Evolutionary conservation across 345 rosid genomes (phyloP), one percentile per base, ranked within the genome.

Genomic region (Schrenkiella parvula): DNA sequence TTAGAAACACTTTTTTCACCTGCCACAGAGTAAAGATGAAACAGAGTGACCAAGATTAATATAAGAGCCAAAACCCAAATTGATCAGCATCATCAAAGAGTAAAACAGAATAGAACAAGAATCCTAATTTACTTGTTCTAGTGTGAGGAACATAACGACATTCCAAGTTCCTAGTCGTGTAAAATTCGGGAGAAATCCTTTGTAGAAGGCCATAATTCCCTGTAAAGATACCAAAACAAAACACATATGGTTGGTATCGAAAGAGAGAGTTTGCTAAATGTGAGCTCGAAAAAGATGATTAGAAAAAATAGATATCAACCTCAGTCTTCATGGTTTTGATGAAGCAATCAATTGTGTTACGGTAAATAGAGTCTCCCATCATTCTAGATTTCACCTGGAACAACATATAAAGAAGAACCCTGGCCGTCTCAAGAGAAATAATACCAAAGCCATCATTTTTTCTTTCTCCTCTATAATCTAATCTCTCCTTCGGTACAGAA

Each of bases 321-420:
- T 95, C 99, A 10, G 83, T 82, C 82, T 84, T 91, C 88, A 87
- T 65, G 35, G 99, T 95, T 82, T 84, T 95, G 71, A 87, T 34
- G 79, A 95, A 91, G 81, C 99, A 95, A 77, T 95, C 99, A 8
- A 89, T 34, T 41, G 99, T 95, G 82, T 78, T 95, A 74, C 75
- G 89, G 84, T 88, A 91, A 70, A 90, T 81, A 53, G 97, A 80
- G 78, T 95, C 99, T 59, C 99, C 99, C 97, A 95, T 89, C 99
- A 95, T 95, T 80, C 99, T 87, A 4, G 99, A 95, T 85, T 95
- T 95, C 65, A 95, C 96, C 99, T 91, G 86, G 68, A 82, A 79
- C 68, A 83, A 75, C 65, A 69, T 54, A 56, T 37, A 62, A 56
- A 47, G 32, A 68, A 41, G 18, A 42, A 43, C 41, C 64, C 59